These are phyloP conservation scores for Leptographium flavum DNA, from an alignment of 2,329 filamentous ascomycete species.

Conservation along the genomic window DNA sequence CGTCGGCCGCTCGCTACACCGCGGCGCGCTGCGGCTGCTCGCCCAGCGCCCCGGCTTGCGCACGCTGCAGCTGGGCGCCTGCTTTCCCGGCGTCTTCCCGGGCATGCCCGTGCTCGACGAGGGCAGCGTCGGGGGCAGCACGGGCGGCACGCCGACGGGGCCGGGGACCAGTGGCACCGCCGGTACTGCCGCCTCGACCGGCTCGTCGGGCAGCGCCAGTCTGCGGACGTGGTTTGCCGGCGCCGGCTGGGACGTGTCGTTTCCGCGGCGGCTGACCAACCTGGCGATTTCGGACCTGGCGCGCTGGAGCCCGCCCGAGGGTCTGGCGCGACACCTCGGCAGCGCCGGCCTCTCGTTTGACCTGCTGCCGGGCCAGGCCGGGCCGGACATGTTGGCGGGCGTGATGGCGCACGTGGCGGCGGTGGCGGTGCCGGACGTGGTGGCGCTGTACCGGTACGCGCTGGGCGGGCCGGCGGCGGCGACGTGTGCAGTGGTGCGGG, in stretches of 20 bases:
- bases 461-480: slow-evolving; percentile 44
- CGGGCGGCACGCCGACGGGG: slow-evolving; percentile 4
- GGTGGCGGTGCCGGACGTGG: slow-evolving; percentile 60
- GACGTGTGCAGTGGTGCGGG: slow-evolving; percentile 68
- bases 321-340: slow-evolving; percentile 59
- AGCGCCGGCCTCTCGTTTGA: slow-evolving; percentile 67
- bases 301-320: slow-evolving; percentile 62
- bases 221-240: slow-evolving; percentile 65
- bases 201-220: slow-evolving; percentile 12
- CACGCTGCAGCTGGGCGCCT: slow-evolving; percentile 66
- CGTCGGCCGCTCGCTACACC: slow-evolving; percentile 80
- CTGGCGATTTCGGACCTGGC: slow-evolving; percentile 61
- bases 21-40: slow-evolving; percentile 65
- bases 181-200: not conserved
- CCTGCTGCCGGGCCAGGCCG: slow-evolving; percentile 50
- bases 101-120: slow-evolving; percentile 56
- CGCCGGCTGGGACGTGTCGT: slow-evolving; percentile 71
- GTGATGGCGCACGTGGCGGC: slow-evolving; percentile 63
- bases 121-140: slow-evolving; percentile 10
- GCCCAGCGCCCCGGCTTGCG: slow-evolving; percentile 56
- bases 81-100: slow-evolving; percentile 72
- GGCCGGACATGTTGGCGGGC: slow-evolving; percentile 54
- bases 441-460: slow-evolving; percentile 67
- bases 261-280: slow-evolving; percentile 43
- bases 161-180: slow-evolving; percentile 8